phyloP scores from a whole-genome alignment of 2,329 filamentous ascomycete genomes.

The Calonectria pauciramosa region DNA sequence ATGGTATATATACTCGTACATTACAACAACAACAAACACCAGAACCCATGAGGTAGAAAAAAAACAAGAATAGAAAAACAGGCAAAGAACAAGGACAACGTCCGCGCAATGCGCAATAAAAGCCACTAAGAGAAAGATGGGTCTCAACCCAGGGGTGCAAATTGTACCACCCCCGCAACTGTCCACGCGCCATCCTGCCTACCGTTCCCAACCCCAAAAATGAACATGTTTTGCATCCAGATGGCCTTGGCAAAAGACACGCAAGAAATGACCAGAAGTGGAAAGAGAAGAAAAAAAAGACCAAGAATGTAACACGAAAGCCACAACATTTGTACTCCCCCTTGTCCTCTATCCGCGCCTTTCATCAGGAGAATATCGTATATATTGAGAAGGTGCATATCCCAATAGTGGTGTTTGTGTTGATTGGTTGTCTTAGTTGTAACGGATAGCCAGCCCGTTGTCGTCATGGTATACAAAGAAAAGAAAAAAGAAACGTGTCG shows the following conservation, averaged over 20 bases:
- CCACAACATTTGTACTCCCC: conserved; percentile 42
- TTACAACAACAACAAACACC: conserved; percentile 17
- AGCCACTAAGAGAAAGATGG: not conserved
- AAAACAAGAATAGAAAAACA: not conserved
- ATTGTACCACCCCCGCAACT: not conserved
- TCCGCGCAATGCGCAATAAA: conserved; percentile 7
- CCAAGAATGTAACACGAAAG: conserved; percentile 21
- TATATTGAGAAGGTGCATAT: conserved; percentile 35
- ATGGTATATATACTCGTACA: conserved; percentile 36
- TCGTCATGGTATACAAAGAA: conserved; percentile 46
- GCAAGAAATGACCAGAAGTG: conserved; percentile 19
- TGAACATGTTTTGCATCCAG: conserved; percentile 19
- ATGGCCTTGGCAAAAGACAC: conserved; percentile 10
- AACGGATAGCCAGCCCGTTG: conserved; percentile 39
- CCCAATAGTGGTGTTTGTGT: conserved; percentile 34
- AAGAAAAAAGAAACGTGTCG: conserved; percentile 34
- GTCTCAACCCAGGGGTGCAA: not conserved
- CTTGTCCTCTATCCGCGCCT: conserved; percentile 45
- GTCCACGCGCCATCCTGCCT: conserved; percentile 13
- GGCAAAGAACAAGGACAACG: not conserved
- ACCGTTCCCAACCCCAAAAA: conserved; percentile 7
- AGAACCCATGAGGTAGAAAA: conserved; percentile 10
- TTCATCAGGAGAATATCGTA: conserved; percentile 42
- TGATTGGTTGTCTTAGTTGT: conserved; percentile 16
- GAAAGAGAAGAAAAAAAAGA: conserved; percentile 1